Evolutionary conservation across 257 asterid species (phyloP), one percentile per base, ranked within the genome.

Genomic region (Solanum sejunctum): DNA sequence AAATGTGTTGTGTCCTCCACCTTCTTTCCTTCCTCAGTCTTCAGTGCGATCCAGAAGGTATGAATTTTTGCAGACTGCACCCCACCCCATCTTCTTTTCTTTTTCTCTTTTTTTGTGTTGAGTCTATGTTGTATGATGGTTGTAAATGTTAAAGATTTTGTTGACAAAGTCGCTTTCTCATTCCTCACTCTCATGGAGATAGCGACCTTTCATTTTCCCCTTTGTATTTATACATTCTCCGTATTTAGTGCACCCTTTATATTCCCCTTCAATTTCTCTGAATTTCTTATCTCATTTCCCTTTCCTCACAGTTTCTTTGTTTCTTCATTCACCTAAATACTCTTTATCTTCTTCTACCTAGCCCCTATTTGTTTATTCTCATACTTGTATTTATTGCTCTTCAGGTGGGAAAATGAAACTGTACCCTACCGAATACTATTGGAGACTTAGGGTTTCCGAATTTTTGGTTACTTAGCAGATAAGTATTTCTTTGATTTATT

Each of bases 141-240:
- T 17, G 52, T 36, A 17, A 8, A 69, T 66, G 73, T 18, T 54
- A 70, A 70, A 41, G 87, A 85, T 87, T 84, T 69, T 52, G 81
- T 32, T 54, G 61, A 63, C 67, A 66, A 69, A 69, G 92, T 87
- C 90, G 86, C 89, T 91, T 85, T 89, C 91, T 83, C 56, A 45
- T 72, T 86, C 87, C 91, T 87, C 85, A 89, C 83, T 91, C 93
- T 87, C 92, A 89, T 88, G 93, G 84, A 26, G 92, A 89, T 47
- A 89, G 89, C 84, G 93, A 89, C 93, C 77, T 86, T 43, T 87
- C 93, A 83, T 84, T 86, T 66, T 58, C 88, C 84, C 84, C 84
- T 85, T 84, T 88, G 80, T 77, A 85, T 83, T 87, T 92, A 86
- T 66, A 45, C 81, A 18, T n/a, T 60, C 84, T 80, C 88, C 90